Percentiles rank a stretch among this genome's conserved stretches.
Conservation (phyloP, 805 yeast genomes). For the Ogataea nonfermentans region DNA sequence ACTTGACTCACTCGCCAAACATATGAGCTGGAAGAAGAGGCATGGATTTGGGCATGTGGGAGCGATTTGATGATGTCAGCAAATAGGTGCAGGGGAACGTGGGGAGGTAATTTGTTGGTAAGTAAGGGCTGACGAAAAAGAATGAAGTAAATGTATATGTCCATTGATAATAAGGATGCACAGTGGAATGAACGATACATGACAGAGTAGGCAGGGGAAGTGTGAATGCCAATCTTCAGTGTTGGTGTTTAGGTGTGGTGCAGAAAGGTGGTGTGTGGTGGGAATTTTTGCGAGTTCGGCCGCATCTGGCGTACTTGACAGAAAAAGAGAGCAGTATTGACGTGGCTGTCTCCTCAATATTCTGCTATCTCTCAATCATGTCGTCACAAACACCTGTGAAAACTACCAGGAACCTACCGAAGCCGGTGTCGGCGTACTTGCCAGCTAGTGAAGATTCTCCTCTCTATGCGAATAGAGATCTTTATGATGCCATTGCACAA, state of each 20-base stretch:
- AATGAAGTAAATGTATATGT: no score
- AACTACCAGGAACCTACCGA: slow-evolving; percentile 26
- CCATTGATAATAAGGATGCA: no score
- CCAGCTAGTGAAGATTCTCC: slow-evolving; percentile 52
- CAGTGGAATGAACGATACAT: no score
- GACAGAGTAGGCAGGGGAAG: no score
- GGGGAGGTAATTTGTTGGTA: slow-evolving; percentile 4
- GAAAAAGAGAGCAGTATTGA: no score
- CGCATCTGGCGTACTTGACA: no score
- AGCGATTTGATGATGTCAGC: slow-evolving; percentile 1
- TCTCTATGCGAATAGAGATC: slow-evolving; percentile 46
- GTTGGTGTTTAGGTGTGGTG: neutral
- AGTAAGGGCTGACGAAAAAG: no score
- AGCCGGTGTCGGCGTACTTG: slow-evolving; percentile 56
- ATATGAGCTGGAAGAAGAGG: neutral
- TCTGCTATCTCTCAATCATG: slow-evolving; percentile 3
- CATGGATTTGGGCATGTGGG: slow-evolving; percentile 3
- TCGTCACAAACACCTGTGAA: slow-evolving; percentile 19
- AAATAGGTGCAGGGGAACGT: slow-evolving; percentile 5
- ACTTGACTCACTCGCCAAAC: neutral
- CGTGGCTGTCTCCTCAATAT: neutral
- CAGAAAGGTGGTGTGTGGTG: no score
- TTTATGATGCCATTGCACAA: slow-evolving; percentile 45
- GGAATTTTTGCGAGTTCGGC: no score
- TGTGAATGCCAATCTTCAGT: no score